phyloP scores from a whole-genome alignment of 2,329 filamentous ascomycete species.

The Rugonectria rugulosa region DNA sequence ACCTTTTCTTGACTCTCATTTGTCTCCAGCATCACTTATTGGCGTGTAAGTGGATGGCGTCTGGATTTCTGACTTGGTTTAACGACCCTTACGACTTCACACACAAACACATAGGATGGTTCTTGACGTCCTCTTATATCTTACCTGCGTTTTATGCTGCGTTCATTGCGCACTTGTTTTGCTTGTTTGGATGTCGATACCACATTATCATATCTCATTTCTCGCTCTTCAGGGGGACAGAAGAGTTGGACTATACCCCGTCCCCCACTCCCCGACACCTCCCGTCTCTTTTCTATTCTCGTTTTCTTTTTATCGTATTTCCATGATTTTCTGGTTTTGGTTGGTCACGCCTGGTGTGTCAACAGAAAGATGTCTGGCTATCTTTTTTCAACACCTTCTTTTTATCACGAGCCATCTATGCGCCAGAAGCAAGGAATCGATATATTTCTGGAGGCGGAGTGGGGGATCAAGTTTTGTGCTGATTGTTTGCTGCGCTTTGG shows the following conservation, averaged over 20 bases:
- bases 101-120: slow-evolving; percentile 31
- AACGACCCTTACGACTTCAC: slow-evolving; percentile 38
- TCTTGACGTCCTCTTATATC: slow-evolving; percentile 23
- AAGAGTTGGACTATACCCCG: slow-evolving; percentile 36
- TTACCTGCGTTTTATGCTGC: slow-evolving; percentile 27
- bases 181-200: slow-evolving; percentile 33
- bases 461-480: slow-evolving; percentile 16
- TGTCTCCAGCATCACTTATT: slow-evolving; percentile 23
- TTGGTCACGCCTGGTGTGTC: slow-evolving; percentile 2
- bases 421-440: slow-evolving; percentile 17
- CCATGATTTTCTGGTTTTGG: slow-evolving; percentile 10
- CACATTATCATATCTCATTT: slow-evolving; percentile 19
- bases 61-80: slow-evolving; percentile 31
- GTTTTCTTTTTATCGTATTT: no score
- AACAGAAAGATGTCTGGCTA: slow-evolving; percentile 10
- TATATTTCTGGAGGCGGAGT: slow-evolving; percentile 6
- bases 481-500: slow-evolving; percentile 14
- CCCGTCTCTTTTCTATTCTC: slow-evolving; percentile 2
- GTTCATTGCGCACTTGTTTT: slow-evolving; percentile 23
- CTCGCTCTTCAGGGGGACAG: slow-evolving; percentile 4
- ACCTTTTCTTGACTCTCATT: slow-evolving; percentile 17
- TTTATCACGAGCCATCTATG: slow-evolving; percentile 5
- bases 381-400: slow-evolving; percentile 5
- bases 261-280: slow-evolving; percentile 3
- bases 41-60: slow-evolving; percentile 31